Evolutionary conservation across 2,329 filamentous ascomycete species (phyloP), one percentile per base, ranked within the genome.

Genomic region (Clonostachys byssicola): DNA sequence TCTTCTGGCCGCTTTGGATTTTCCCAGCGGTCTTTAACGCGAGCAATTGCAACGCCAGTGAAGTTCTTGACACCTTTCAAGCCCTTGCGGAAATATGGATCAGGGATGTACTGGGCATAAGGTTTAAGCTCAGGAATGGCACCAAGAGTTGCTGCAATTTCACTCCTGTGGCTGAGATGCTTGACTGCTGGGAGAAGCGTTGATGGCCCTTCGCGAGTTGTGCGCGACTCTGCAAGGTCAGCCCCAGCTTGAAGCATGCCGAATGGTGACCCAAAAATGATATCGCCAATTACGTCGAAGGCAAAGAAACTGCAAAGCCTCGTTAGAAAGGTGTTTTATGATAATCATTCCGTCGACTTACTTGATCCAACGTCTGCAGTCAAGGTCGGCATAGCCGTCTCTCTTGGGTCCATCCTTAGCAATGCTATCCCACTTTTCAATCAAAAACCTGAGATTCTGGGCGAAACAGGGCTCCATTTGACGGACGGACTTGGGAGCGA

Each of bases 401-500:
- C 6, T 14, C 16, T 43, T 23, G n/a, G 38, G 13, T 13, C 44
- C n/a, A 12, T 73, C 65, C 5, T 63, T 59, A 23, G 72, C 73
- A 7, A 92, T 69, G 16, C 72, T 72, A 59, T 89, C 87, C 78
- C 90, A 89, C 62, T 90, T 83, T 50, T 73, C 71, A 20, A 88
- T 81, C 49, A 95, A 88, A 14, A 83, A 70, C 49, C 86, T 81
- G 5, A 95, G 76, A 63, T 95, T 95, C 54, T 77, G 72, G 60
- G 89, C 85, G 55, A 96, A 92, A 66, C 92, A 95, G 45, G 90
- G 88, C 71, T 96, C 91, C 61, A 95, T 95, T 62, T 95, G 84
- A 49, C 78, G 77, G 47, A 96, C 78, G 10, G 82, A 88, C 69
- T 92, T 95, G 51, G 85, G 77, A 13, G 85, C 88, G 69, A 96